Evolutionary conservation across 257 asterid genomes (phyloP), one percentile per base, ranked within the genome.

Genomic region (Paraleonurus japonicus): DNA sequence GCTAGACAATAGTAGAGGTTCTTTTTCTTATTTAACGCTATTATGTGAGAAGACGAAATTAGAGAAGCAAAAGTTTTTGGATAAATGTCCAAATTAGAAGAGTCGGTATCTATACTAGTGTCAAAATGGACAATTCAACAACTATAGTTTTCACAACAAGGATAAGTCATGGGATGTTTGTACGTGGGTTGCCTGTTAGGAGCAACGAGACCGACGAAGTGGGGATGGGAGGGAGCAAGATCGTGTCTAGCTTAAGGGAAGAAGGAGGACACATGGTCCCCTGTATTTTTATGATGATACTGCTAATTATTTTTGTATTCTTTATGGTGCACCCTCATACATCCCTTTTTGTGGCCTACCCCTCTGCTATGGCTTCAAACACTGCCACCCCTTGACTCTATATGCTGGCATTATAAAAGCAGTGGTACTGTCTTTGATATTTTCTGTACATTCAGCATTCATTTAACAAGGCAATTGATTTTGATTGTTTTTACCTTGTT

Each of bases 241-340:
- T 86, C 81, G 63, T 83, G 82, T 81, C 92, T 75, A 79, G 75
- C 62, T 61, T 84, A 79, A 69, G 87, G 88, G 88, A 79, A 80
- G 87, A 67, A 83, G 75, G 84, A 83, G 75, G 84, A 66, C 53
- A 26, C 47, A 81, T 81, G 90, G 90, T 78, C 87, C 89, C 81
- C 70, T 47, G 59, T 35, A 30, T 65, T 33, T 54, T 64, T 81
- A 22, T 72, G 64, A 65, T 54, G 62, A 39, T 62, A 74, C 37
- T 55, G 61, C 60, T 61, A 26, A 69, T 71, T 59, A 67, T 41
- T 75, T 57, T 73, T 76, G 69, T 65, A 61, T 33, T 47, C 37
- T 75, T 32, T 47, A 53, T 74, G 11, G 73, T 72, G 75, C 61
- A 53, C 65, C 55, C 62, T 68, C 11, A 61, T 47, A 63, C 81